phyloP scores from a whole-genome alignment of 2,329 filamentous ascomycete genomes.

The Myotisia sp. region DNA sequence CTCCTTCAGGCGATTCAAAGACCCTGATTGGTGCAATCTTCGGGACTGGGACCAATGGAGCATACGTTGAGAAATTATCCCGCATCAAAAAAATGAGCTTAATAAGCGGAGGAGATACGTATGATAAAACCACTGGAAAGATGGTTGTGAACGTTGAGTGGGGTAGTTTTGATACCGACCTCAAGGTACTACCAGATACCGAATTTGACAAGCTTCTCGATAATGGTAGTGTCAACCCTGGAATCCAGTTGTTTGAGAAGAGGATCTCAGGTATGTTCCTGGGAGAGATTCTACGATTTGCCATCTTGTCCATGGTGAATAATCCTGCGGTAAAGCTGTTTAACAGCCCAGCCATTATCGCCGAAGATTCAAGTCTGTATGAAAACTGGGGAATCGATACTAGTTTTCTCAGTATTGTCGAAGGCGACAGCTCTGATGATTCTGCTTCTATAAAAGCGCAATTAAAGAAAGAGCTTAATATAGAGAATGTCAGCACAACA shows the following conservation, averaged over 20 bases:
- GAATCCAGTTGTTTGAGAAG: constrained; percentile 98
- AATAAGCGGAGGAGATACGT: constrained; percentile 40
- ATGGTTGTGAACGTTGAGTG: constrained; percentile 99
- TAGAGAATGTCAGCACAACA: constrained; percentile 62
- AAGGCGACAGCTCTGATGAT: constrained; percentile 61
- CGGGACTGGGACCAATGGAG: constrained; percentile 91
- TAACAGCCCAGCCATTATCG: constrained; percentile 58
- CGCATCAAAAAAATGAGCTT: constrained; percentile 63
- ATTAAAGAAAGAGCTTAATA: constrained; percentile 59
- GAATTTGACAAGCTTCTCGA: constrained; percentile 70
- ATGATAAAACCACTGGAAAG: constrained; percentile 66
- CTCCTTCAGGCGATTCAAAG: constrained; percentile 68
- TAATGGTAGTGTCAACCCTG: constrained; percentile 69
- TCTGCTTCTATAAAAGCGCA: constrained; percentile 61
- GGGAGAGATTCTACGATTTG: constrained; percentile 76
- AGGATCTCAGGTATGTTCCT: constrained; percentile 96
- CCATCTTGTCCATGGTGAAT: constrained; percentile 57
- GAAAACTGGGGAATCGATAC: constrained; percentile 84
- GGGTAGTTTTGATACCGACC: constrained; percentile 93
- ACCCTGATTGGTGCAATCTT: constrained; percentile 94
- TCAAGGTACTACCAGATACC: constrained; percentile 76
- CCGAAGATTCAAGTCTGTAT: constrained; percentile 52
- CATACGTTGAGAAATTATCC: constrained; percentile 82
- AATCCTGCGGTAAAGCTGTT: constrained; percentile 57
- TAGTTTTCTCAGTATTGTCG: constrained; percentile 73